Evolutionary conservation across 176 grass and related monocot genomes (phyloP), one percentile per base, ranked within the genome.

Genomic region (Ananas comosus): DNA sequence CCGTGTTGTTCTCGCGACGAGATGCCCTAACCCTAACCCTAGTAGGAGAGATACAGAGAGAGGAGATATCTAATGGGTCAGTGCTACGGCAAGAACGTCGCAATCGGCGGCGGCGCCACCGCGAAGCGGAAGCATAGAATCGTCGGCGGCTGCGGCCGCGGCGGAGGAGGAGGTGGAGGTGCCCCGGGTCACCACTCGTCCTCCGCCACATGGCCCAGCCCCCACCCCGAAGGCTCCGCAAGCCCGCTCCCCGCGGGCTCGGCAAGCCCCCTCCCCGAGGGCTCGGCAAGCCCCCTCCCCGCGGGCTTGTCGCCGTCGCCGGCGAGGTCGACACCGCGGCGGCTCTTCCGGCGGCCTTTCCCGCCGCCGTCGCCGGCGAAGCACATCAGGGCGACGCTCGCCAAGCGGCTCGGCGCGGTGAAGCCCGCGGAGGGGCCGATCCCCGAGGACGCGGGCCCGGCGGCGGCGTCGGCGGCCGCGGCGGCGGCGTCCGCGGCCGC

Each of bases 381-480:
- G 79, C 93, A 97, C 81, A 97, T 97, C 81, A 97, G 90, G 82
- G 89, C 87, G 19, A 90, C 87, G 0, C 87, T 93, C 1, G 94
- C 82, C 19, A 91, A 84, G 66, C 65, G 78, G 47, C 48, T 51
- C 51, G 48, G 77, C 53, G 49, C n/a, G 24, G 24, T 11, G 48
- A 49, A 67, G 68, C 67, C 89, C 76, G 4, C 63, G 77, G 50
- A 79, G 77, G 64, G 74, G 66, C 21, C 79, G 82, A 18, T 88
- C 67, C 22, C 82, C 74, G 50, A 71, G 80, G 18, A 10, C 22
- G 42, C 42, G 54, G 84, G 52, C 68, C 42, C 64, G 84, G 63
- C 68, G 72, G 48, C 27, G 71, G 21, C 4, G 19, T 17, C 50
- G 14, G 68, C 16, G 12, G 70, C 14, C 52, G 65, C 25, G 59